Evolutionary conservation across 1,284 basidiomycete species (phyloP).

Genomic region (Apiotrichum montevideense): DNA sequence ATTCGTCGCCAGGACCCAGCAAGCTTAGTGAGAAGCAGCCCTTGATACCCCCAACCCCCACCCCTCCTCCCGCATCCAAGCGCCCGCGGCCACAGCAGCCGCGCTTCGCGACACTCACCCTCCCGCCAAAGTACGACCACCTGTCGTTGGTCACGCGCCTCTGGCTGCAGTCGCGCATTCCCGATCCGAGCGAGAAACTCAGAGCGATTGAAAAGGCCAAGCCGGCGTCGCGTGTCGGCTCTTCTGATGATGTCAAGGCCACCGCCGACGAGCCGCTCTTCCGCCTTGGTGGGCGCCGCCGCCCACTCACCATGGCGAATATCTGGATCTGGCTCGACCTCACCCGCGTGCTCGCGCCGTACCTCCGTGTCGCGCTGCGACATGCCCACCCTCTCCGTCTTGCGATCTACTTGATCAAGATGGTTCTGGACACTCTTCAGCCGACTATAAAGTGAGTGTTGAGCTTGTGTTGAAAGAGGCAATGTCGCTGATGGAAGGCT

Average conservation of each 20-base stretch:
- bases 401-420: constrained; percentile 1
- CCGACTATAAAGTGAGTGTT: constrained; percentile 1
- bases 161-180: constrained; percentile 10
- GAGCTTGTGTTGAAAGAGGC: not conserved
- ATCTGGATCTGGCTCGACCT: constrained; percentile 11
- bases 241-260: not conserved
- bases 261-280: not conserved
- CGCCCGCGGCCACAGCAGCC: not conserved
- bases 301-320: not conserved
- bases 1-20: no score
- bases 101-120: constrained; percentile 3
- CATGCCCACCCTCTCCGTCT: constrained; percentile 1
- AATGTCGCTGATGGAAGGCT: not conserved
- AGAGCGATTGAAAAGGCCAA: not conserved
- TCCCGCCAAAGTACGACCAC: constrained; percentile 2
- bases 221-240: not conserved
- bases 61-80: no score
- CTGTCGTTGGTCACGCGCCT: constrained; percentile 3
- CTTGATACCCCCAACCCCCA: no score
- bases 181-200: not conserved
- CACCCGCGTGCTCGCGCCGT: not conserved
- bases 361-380: not conserved
- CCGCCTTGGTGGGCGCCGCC: not conserved
- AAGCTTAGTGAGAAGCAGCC: no score
- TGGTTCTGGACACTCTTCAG: not conserved